Conservation (phyloP, 2,329 filamentous ascomycete species). For the Huntiella decipiens region DNA sequence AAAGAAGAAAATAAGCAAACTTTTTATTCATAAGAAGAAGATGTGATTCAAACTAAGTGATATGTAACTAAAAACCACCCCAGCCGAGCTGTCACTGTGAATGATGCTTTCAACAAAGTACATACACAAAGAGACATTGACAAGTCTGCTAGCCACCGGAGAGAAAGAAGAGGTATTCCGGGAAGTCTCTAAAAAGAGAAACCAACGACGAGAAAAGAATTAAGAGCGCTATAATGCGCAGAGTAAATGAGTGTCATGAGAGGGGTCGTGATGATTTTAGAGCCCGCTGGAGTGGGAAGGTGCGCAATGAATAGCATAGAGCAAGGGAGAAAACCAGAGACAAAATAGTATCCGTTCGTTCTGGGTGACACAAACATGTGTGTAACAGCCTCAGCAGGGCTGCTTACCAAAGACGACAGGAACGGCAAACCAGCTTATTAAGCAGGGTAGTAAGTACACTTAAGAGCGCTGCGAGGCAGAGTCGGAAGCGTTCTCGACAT, state of each 20-base stretch:
- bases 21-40: too few species aligned
- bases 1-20: too few species aligned
- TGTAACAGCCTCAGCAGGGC: neutral
- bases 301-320: neutral
- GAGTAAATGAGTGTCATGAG: neutral
- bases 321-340: neutral
- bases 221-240: neutral
- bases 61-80: too few species aligned
- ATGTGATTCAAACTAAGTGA: too few species aligned
- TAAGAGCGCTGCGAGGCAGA: slow-evolving; percentile 6
- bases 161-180: too few species aligned
- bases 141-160: too few species aligned
- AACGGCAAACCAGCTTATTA: neutral
- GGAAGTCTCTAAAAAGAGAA: too few species aligned
- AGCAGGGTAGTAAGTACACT: neutral
- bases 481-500: slow-evolving; percentile 4
- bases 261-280: neutral
- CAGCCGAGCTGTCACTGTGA: neutral
- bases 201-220: too few species aligned
- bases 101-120: neutral
- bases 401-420: neutral
- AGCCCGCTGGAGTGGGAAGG: neutral
- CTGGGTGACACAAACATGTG: neutral
- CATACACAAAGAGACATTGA: too few species aligned
- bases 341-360: neutral